Evolutionary conservation across 495 filamentous ascomycete species (phyloP).

Genomic region (Hypoxylon fragiforme): DNA sequence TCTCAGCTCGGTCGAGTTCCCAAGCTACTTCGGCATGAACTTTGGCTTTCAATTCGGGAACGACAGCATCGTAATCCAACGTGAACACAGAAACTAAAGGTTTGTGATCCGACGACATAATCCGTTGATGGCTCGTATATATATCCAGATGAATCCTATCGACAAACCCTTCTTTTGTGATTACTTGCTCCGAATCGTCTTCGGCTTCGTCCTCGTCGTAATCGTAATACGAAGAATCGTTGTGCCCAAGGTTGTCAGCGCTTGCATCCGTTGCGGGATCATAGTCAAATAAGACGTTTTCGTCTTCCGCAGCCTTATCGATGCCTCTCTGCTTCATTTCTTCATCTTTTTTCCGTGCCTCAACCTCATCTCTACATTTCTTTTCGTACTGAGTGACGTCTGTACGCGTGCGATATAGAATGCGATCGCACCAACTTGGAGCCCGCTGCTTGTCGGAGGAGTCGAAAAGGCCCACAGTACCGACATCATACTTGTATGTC

Average conservation of each 20-base stretch:
- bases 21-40: conserved; percentile 85
- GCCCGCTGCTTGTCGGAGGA: conserved; percentile 89
- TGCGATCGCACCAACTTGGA: conserved; percentile 98
- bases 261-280: conserved; percentile 72
- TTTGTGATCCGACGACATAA: conserved; percentile 95
- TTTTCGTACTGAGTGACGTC: conserved; percentile 73
- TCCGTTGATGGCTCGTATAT: conserved; percentile 85
- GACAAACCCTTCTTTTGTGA: conserved; percentile 59
- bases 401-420: conserved; percentile 77
- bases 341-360: conserved; percentile 71
- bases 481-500: conserved; percentile 95
- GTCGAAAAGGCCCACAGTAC: conserved; percentile 91
- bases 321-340: conserved; percentile 83
- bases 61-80: conserved; percentile 80
- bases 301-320: conserved; percentile 73
- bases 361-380: conserved; percentile 64
- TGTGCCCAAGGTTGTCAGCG: conserved; percentile 48
- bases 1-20: conserved; percentile 88
- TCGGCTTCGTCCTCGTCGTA: conserved; percentile 64
- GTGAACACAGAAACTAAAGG: conserved; percentile 80
- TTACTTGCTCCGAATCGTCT: conserved; percentile 43
- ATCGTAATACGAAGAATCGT: conserved; percentile 45
- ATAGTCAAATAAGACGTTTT: conserved; percentile 87
- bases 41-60: conserved; percentile 77
- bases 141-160: conserved; percentile 67